A percentile compares a stretch with the other conserved stretches of the same genome.
These are phyloP conservation scores for Penicillium sp. DNA, from an alignment of 2,329 filamentous ascomycete species.

Conservation along the genomic window DNA sequence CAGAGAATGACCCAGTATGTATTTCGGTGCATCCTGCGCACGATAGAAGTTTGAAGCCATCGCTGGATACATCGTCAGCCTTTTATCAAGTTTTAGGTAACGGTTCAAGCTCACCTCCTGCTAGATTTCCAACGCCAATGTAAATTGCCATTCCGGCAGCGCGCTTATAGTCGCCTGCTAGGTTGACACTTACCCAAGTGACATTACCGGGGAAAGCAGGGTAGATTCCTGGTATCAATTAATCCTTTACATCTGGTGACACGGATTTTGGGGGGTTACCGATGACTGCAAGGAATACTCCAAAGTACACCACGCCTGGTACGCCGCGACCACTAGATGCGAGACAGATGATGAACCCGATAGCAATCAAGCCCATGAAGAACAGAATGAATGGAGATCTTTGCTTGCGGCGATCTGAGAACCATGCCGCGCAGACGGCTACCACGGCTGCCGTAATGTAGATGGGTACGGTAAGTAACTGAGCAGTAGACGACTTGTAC, in stretches of 20 bases:
- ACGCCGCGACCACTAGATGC: slow-evolving; percentile 31
- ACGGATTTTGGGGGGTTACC: slow-evolving; percentile 26
- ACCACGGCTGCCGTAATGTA: slow-evolving; percentile 39
- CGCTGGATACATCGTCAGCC: slow-evolving; percentile 35
- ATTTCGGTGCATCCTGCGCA: slow-evolving; percentile 45
- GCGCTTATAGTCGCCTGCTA: slow-evolving; percentile 53
- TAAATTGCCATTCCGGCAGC: slow-evolving; percentile 61
- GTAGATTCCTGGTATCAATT: slow-evolving; percentile 38
- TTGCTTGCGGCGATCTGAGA: slow-evolving; percentile 54
- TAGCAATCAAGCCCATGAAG: slow-evolving; percentile 50
- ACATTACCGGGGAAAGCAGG: slow-evolving; percentile 44
- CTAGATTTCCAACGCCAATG: slow-evolving; percentile 55
- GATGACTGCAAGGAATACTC: slow-evolving; percentile 45
- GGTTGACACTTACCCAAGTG: slow-evolving; percentile 58
- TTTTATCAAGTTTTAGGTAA: not conserved
- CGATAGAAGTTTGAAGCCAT: slow-evolving; percentile 71
- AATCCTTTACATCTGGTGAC: not conserved
- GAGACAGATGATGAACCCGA: slow-evolving; percentile 54
- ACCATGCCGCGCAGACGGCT: slow-evolving; percentile 45
- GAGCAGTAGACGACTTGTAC: slow-evolving; percentile 37
- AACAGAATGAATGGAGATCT: slow-evolving; percentile 53
- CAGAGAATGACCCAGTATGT: slow-evolving; percentile 48
- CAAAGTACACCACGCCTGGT: slow-evolving; percentile 45
- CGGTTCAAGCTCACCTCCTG: slow-evolving; percentile 29
- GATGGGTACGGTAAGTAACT: slow-evolving; percentile 40